Evolutionary conservation across 1,139 yeast species (phyloP).

Genomic region (Arxiozyma slooffiae): DNA sequence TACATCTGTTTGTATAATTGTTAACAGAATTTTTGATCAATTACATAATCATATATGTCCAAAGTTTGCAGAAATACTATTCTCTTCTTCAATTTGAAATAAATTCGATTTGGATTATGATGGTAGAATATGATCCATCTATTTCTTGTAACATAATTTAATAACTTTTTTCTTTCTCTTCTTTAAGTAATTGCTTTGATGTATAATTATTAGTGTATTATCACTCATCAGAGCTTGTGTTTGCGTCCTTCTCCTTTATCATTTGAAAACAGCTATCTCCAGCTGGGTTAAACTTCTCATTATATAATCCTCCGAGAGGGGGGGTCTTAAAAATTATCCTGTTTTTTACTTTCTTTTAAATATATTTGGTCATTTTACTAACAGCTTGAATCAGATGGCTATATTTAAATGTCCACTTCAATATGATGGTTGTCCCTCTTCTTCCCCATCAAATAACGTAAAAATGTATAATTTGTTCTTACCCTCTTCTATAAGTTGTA

Average conservation of each 20-base stretch:
- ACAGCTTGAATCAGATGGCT: slow-evolving; percentile 20
- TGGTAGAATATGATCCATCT: background rate
- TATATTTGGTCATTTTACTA: slow-evolving; percentile 4
- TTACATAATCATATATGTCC: background rate
- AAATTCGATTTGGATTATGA: background rate
- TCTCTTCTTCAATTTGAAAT: slow-evolving; percentile 4
- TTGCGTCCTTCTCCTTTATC: background rate
- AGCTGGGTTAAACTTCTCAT: background rate
- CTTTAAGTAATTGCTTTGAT: background rate
- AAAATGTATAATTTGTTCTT: slow-evolving; percentile 21
- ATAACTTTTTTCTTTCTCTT: background rate
- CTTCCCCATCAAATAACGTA: slow-evolving; percentile 4
- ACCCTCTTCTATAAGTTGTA: slow-evolving; percentile 30
- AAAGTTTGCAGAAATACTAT: slow-evolving; percentile 3
- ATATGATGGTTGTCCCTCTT: slow-evolving; percentile 4
- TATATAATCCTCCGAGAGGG: background rate
- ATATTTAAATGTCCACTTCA: slow-evolving; percentile 19
- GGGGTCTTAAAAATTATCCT: background rate
- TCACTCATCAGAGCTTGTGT: background rate
- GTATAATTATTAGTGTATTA: background rate
- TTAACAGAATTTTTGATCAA: background rate
- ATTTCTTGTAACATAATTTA: background rate
- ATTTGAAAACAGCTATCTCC: background rate
- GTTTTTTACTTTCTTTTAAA: slow-evolving; percentile 7
- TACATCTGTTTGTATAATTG: background rate